Evolutionary conservation across 768 basidiomycete species (phyloP).

Genomic region (Hortiboletus campestris): DNA sequence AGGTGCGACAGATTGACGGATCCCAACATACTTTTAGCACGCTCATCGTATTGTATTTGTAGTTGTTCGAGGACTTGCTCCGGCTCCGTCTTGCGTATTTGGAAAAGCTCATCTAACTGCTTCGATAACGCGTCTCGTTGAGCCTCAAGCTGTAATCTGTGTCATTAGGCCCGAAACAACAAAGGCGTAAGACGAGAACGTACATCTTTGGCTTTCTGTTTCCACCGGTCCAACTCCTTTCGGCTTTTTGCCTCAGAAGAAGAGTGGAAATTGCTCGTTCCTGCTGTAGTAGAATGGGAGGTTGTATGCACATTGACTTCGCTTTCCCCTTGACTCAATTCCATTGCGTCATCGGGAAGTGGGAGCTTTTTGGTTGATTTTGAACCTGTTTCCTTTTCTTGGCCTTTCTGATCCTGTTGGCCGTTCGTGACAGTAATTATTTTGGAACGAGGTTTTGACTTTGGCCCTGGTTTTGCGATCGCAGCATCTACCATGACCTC

Average conservation of each 20-base stretch:
- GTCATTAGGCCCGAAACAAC: background rate
- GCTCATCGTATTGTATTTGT: conserved; percentile 49
- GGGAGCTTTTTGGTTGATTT: conserved; percentile 10
- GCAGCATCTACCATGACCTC: background rate
- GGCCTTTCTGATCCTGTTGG: conserved; percentile 7
- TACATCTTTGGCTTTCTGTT: conserved; percentile 30
- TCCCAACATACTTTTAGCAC: conserved; percentile 45
- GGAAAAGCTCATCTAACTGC: conserved; percentile 59
- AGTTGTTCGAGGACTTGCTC: conserved; percentile 53
- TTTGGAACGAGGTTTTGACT: conserved; percentile 20
- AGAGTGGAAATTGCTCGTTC: conserved; percentile 10
- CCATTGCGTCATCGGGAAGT: conserved; percentile 11
- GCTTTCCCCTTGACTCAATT: conserved; percentile 9
- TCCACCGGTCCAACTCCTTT: conserved; percentile 32
- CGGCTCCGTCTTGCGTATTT: conserved; percentile 61
- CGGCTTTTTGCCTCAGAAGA: conserved; percentile 14
- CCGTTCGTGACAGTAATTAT: background rate
- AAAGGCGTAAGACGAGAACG: background rate
- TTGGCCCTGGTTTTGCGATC: conserved; percentile 9
- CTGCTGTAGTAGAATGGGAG: conserved; percentile 3
- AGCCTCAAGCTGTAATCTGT: conserved; percentile 28
- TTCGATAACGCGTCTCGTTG: conserved; percentile 47
- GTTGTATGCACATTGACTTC: background rate
- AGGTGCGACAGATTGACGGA: background rate
- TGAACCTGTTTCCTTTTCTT: conserved; percentile 7